Evolutionary conservation across 2,329 filamentous ascomycete species (phyloP), one percentile per base, ranked within the genome.

Genomic region (Colletotrichum navitas): DNA sequence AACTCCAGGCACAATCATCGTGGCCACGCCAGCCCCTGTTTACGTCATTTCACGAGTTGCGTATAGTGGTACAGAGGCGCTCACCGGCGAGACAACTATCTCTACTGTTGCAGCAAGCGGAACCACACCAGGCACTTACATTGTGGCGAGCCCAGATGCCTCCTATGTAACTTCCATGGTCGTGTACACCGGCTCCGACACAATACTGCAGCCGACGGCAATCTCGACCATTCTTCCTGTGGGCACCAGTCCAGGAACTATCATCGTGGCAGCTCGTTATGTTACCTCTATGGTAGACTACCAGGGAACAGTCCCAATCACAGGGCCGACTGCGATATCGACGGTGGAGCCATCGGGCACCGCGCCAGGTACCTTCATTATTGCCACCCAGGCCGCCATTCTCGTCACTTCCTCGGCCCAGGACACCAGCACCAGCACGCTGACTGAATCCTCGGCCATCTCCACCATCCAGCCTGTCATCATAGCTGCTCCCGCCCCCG

Each of bases 311-410:
- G 54, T 29, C n/a, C 45, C 60, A 5, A 65, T 72, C 43, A 70
- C 55, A 3, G 66, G 66, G 7, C 70, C 70, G 10, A n/a, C 49
- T 2, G 36, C 66, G 5, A 24, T 72, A 8, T 64, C 66, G 11
- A 74, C 74, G 1, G 34, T 73, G 0, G 32, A 29, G 1, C 69
- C 69, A n/a, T 68, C 58, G 12, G 68, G 66, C 3, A 70, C 71
- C 24, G 41, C 16, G 2, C 73, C 71, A 0, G 73, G 74, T 0
- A 72, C 68, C 1, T 29, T 73, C 5, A 64, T 74, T 24, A 61
- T 74, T 0, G 63, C 68, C 7, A 60, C 56, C 2, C 34, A 58
- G 5, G 65, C 73, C 1, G 71, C 68, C 7, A 34, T 54, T 2
- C 74, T 64, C 47, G 62, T 72, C 3, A 75, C 73, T 0, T 59